A percentile compares a stretch with the other conserved stretches of the same genome.
These are phyloP conservation scores for Clavariopsis aquatica DNA, from an alignment of 495 filamentous ascomycete species.

Conservation along the genomic window DNA sequence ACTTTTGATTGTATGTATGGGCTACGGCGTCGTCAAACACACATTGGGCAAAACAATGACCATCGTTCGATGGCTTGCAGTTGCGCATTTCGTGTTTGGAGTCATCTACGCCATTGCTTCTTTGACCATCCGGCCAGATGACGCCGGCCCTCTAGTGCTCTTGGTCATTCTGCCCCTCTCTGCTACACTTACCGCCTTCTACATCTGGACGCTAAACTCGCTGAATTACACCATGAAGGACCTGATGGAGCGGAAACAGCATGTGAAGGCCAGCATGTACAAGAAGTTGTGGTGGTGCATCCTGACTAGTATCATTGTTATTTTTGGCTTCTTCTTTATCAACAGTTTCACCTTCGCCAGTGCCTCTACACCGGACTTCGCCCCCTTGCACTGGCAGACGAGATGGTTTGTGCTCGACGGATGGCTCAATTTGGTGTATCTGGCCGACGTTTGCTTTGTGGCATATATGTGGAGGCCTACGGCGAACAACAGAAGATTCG, in stretches of 20 bases:
- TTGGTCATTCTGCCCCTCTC: slow-evolving; percentile 92
- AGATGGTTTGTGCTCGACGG: slow-evolving; percentile 98
- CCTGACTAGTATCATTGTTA: slow-evolving; percentile 84
- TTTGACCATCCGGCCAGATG: slow-evolving; percentile 81
- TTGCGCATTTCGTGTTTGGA: slow-evolving; percentile 91
- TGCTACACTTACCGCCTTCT: slow-evolving; percentile 92
- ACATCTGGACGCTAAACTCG: slow-evolving; percentile 98
- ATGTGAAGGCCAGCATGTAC: slow-evolving; percentile 93
- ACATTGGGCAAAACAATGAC: slow-evolving; percentile 93
- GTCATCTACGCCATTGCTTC: slow-evolving; percentile 90
- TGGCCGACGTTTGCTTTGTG: slow-evolving; percentile 85
- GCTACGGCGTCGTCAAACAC: slow-evolving; percentile 96
- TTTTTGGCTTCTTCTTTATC: slow-evolving; percentile 94
- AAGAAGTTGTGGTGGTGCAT: slow-evolving; percentile 99
- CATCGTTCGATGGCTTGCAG: slow-evolving; percentile 86
- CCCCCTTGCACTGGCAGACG: slow-evolving; percentile 92
- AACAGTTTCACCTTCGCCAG: slow-evolving; percentile 94
- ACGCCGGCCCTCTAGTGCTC: slow-evolving; percentile 84
- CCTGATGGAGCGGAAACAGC: slow-evolving; percentile 88
- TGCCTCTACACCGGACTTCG: slow-evolving; percentile 76
- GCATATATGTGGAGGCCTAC: slow-evolving; percentile 98
- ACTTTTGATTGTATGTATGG: slow-evolving; percentile 98
- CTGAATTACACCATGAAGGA: slow-evolving; percentile 95
- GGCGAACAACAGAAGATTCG: slow-evolving; percentile 94
- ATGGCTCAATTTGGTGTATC: slow-evolving; percentile 95